Evolutionary conservation across 371 early-diverging fungal genomes (phyloP).

Genomic region (Lichtheimia ornata): DNA sequence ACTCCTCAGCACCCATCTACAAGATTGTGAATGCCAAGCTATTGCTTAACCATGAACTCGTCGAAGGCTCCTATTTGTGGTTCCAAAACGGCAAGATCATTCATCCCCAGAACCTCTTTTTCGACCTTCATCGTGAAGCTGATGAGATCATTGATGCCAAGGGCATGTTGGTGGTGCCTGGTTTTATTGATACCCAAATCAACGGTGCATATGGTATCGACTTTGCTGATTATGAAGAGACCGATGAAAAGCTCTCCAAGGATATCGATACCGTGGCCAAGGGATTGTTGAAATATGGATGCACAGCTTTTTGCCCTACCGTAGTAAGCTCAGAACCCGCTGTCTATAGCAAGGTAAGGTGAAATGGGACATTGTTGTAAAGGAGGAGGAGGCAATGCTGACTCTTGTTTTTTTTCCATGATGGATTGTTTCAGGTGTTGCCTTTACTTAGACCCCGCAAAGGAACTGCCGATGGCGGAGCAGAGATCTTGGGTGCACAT

Average conservation of each 20-base stretch:
- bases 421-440: conserved; percentile 45
- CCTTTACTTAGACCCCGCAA: conserved; percentile 68
- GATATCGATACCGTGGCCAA: conserved; percentile 71
- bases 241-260: conserved; percentile 47
- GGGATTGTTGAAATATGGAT: conserved; percentile 77
- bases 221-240: conserved; percentile 61
- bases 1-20: conserved; percentile 48
- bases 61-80: conserved; percentile 74
- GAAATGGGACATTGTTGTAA: not conserved
- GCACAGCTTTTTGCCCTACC: conserved; percentile 85
- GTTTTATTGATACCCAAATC: conserved; percentile 84
- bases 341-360: conserved; percentile 71
- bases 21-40: conserved; percentile 82
- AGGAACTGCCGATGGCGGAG: conserved; percentile 72
- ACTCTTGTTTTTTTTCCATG: not conserved
- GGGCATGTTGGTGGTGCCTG: conserved; percentile 75
- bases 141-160: conserved; percentile 77
- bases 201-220: conserved; percentile 89
- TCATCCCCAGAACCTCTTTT: conserved; percentile 76
- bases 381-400: too few relatives aligned
- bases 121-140: conserved; percentile 63
- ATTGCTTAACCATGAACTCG: conserved; percentile 71
- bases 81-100: conserved; percentile 79
- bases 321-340: conserved; percentile 76
- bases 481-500: conserved; percentile 84